A percentile compares a stretch with the other conserved stretches of the same genome.
These are phyloP conservation scores for Aspergillus steynii DNA, from an alignment of 495 filamentous ascomycete genomes.

Conservation along the genomic window DNA sequence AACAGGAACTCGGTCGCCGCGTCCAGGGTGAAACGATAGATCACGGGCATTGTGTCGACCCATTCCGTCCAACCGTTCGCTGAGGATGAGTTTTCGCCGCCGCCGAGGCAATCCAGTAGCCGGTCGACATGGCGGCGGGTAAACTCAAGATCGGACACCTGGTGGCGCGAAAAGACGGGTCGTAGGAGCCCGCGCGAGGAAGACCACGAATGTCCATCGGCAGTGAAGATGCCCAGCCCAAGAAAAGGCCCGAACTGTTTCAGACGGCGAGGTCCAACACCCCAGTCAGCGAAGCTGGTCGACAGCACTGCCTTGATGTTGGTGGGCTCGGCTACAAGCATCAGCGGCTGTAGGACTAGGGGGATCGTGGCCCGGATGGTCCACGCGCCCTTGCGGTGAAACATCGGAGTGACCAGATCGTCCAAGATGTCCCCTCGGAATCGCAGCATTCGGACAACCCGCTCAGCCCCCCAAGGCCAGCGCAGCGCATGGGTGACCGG, in stretches of 20 bases:
- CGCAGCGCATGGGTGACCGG: too few relatives aligned
- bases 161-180: conserved; percentile 24
- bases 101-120: conserved; percentile 18
- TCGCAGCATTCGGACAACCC: too few relatives aligned
- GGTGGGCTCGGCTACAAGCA: conserved; percentile 50
- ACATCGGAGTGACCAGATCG: too few relatives aligned
- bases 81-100: neutral
- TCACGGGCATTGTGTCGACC: conserved; percentile 35
- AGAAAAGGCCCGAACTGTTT: conserved; percentile 21
- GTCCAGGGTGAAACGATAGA: conserved; percentile 58
- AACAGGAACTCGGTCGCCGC: conserved; percentile 60
- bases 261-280: conserved; percentile 1
- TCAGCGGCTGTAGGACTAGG: too few relatives aligned
- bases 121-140: conserved; percentile 59
- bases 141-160: conserved; percentile 51
- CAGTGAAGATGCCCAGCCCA: conserved; percentile 43
- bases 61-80: neutral
- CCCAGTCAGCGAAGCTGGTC: conserved; percentile 63
- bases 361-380: too few relatives aligned
- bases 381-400: too few relatives aligned
- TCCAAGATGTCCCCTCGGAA: too few relatives aligned
- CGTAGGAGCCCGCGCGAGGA: conserved; percentile 40
- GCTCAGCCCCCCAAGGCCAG: too few relatives aligned
- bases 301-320: conserved; percentile 74
- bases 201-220: conserved; percentile 40